A percentile compares a stretch with the other conserved stretches of the same genome.
These are phyloP conservation scores for Pseudophaeomoniella oleicola DNA, from an alignment of 2,329 filamentous ascomycete species.

Conservation along the genomic window DNA sequence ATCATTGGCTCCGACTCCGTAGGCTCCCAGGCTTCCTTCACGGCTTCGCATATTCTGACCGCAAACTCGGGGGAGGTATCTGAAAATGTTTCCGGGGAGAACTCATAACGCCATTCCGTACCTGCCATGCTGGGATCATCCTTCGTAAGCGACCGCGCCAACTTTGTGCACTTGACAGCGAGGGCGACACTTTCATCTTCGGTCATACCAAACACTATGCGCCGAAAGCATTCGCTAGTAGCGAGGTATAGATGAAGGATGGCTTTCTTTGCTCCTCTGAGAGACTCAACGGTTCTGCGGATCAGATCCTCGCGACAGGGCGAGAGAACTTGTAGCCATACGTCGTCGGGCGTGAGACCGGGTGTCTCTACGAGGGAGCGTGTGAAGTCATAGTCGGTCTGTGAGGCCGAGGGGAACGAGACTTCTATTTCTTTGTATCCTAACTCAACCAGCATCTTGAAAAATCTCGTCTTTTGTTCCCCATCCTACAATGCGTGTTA, in stretches of 20 bases:
- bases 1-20: conserved; percentile 66
- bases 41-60: conserved; percentile 73
- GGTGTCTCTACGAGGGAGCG: conserved; percentile 73
- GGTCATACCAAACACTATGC: conserved; percentile 76
- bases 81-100: conserved; percentile 55
- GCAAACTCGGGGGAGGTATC: conserved; percentile 77
- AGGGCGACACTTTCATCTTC: conserved; percentile 69
- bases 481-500: conserved; percentile 47
- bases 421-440: conserved; percentile 98
- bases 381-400: conserved; percentile 94
- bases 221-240: conserved; percentile 88
- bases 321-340: conserved; percentile 81
- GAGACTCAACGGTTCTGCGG: conserved; percentile 70
- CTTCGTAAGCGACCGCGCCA: conserved; percentile 82
- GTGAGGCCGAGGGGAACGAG: conserved; percentile 84
- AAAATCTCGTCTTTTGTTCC: conserved; percentile 89
- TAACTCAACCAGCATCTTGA: conserved; percentile 81
- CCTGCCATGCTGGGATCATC: conserved; percentile 43
- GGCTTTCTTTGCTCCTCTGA: conserved; percentile 81
- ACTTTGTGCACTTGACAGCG: conserved; percentile 73
- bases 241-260: conserved; percentile 93
- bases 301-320: conserved; percentile 90
- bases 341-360: conserved; percentile 71
- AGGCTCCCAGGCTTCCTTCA: conserved; percentile 87
- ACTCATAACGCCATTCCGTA: conserved; percentile 40